These are phyloP conservation scores for Calonectria hongkongensis DNA, from an alignment of 2,329 filamentous ascomycete genomes.

Conservation along the genomic window DNA sequence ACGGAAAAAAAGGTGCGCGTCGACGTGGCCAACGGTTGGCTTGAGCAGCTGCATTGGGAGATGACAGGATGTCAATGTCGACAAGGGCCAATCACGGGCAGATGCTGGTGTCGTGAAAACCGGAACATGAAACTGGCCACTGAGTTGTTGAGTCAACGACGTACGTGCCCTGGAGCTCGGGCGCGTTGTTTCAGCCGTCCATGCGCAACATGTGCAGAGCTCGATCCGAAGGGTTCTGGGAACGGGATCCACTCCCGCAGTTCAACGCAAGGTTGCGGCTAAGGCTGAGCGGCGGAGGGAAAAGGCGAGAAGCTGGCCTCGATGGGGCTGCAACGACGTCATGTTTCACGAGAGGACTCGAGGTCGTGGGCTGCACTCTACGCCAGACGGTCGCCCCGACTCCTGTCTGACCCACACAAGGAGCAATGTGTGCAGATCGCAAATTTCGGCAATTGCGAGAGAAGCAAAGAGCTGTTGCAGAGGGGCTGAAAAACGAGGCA, in stretches of 20 bases:
- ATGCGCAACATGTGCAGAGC: constrained; percentile 1
- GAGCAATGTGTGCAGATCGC: not conserved
- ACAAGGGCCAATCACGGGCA: constrained; percentile 49
- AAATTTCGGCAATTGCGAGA: constrained; percentile 3
- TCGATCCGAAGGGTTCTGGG: not conserved
- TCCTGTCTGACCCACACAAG: constrained; percentile 23
- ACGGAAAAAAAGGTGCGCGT: constrained; percentile 37
- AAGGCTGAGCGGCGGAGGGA: constrained; percentile 1
- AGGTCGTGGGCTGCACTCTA: constrained; percentile 19
- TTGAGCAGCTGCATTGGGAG: constrained; percentile 39
- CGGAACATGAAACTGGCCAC: constrained; percentile 33
- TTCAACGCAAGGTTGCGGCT: constrained; percentile 1
- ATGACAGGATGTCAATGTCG: constrained; percentile 47
- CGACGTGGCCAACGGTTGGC: constrained; percentile 47
- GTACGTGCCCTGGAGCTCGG: constrained; percentile 12
- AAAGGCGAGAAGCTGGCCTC: not conserved
- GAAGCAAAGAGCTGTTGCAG: not conserved
- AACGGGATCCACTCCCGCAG: not conserved
- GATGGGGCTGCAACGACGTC: constrained; percentile 18
- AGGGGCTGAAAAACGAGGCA: not conserved
- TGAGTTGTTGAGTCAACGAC: constrained; percentile 22
- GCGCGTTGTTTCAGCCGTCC: constrained; percentile 27
- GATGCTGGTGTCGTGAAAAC: constrained; percentile 35
- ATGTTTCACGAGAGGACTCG: constrained; percentile 11
- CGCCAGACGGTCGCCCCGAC: constrained; percentile 30